A percentile compares a stretch with the other conserved stretches of the same genome.
phyloP scores from a whole-genome alignment of 2,329 filamentous ascomycete genomes.

The Alternaria longipes region DNA sequence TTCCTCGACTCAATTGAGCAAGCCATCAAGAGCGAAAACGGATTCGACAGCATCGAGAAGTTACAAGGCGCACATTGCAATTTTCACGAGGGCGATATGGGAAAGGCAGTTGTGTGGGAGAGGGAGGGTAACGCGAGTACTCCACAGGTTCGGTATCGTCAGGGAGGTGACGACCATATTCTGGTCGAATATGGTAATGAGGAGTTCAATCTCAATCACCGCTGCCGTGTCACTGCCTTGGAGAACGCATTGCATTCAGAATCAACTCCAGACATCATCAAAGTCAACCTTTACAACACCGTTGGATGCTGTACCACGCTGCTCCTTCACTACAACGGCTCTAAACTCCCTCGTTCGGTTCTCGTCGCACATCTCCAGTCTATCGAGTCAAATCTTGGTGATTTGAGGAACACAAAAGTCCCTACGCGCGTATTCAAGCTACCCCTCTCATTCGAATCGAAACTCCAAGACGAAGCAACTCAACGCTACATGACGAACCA shows the following conservation, averaged over 20 bases:
- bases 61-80: slow-evolving; percentile 39
- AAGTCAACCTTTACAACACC: slow-evolving; percentile 58
- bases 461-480: slow-evolving; percentile 61
- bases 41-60: slow-evolving; percentile 34
- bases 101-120: slow-evolving; percentile 43
- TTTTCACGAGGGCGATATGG: slow-evolving; percentile 38
- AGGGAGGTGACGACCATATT: slow-evolving; percentile 58
- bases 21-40: slow-evolving; percentile 41
- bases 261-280: slow-evolving; percentile 51
- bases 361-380: slow-evolving; percentile 52
- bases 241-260: slow-evolving; percentile 58
- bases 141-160: slow-evolving; percentile 40
- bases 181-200: slow-evolving; percentile 68
- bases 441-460: slow-evolving; percentile 55
- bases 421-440: slow-evolving; percentile 56
- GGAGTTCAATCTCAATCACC: slow-evolving; percentile 65
- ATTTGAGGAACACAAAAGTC: slow-evolving; percentile 53
- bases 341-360: slow-evolving; percentile 46
- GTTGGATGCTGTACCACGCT: slow-evolving; percentile 61
- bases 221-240: slow-evolving; percentile 64
- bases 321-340: slow-evolving; percentile 55
- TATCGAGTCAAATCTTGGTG: slow-evolving; percentile 55
- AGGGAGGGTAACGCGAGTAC: slow-evolving; percentile 29
- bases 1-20: slow-evolving; percentile 58
- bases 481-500: slow-evolving; percentile 70